Percentiles rank a stretch among this genome's conserved stretches.
Conservation (phyloP, 345 rosid genomes). For the Syzygium aqueum region DNA sequence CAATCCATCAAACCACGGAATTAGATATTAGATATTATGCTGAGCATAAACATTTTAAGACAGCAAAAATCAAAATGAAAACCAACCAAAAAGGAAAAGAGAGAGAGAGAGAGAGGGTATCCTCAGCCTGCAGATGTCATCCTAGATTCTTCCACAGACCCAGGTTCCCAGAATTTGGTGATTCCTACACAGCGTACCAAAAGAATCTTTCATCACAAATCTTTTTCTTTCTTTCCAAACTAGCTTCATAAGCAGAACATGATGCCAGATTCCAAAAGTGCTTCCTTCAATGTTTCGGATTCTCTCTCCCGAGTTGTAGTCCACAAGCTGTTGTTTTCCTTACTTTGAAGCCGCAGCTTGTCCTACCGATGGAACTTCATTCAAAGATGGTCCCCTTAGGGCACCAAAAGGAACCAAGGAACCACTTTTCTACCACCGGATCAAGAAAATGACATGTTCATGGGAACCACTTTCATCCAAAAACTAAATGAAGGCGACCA, state of each 20-base stretch:
- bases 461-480: neutral
- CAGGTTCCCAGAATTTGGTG: neutral
- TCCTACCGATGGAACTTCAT: neutral
- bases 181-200: neutral
- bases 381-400: neutral
- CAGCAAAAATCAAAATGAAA: neutral
- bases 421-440: conserved; percentile 1
- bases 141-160: neutral
- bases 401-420: neutral
- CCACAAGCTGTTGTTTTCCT: neutral
- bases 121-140: neutral
- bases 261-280: neutral
- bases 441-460: neutral
- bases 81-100: neutral
- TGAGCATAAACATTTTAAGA: neutral
- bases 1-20: neutral
- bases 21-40: neutral
- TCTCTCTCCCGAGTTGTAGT: neutral
- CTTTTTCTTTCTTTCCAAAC: neutral
- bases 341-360: neutral
- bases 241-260: neutral
- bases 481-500: neutral
- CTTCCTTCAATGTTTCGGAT: neutral
- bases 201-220: neutral
- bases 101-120: neutral